Percentiles rank a stretch among this genome's conserved stretches.
Conservation (phyloP, 208 protist genomes). For the Wallacemonas collosoma region DNA sequence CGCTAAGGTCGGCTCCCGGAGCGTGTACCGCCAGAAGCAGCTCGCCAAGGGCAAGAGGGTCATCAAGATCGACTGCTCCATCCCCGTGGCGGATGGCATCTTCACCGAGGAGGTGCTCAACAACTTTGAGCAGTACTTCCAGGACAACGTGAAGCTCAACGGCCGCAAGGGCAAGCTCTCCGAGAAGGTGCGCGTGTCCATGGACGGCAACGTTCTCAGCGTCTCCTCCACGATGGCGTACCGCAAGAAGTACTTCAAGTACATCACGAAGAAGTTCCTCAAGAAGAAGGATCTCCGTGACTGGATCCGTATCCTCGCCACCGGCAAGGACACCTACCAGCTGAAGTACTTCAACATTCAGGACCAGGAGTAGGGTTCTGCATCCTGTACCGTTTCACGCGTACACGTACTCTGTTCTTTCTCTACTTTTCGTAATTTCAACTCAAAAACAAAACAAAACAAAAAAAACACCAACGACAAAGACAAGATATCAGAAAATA, state of each 20-base stretch:
- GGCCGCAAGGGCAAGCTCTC: slow-evolving; percentile 97
- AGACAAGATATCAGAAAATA: neutral
- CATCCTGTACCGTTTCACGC: slow-evolving; percentile 79
- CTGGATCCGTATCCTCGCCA: slow-evolving; percentile 33
- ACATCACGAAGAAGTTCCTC: slow-evolving; percentile 99
- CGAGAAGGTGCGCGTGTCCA: slow-evolving; percentile 89
- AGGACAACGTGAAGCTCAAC: slow-evolving; percentile 98
- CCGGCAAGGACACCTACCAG: slow-evolving; percentile 95
- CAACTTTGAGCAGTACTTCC: slow-evolving; percentile 96
- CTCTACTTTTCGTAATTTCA: neutral
- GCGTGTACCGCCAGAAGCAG: slow-evolving; percentile 80
- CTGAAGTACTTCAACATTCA: slow-evolving; percentile 98
- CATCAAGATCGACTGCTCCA: slow-evolving; percentile 85
- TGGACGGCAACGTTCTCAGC: slow-evolving; percentile 92
- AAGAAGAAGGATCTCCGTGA: slow-evolving; percentile 97
- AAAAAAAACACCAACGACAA: neutral
- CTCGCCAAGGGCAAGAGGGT: slow-evolving; percentile 90
- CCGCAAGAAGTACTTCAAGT: slow-evolving; percentile 99
- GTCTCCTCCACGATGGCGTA: slow-evolving; percentile 93
- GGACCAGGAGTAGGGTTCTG: slow-evolving; percentile 68
- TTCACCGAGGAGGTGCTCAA: slow-evolving; percentile 86
- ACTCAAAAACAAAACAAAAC: slow-evolving; percentile 5
- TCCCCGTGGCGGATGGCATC: slow-evolving; percentile 65
- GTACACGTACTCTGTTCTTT: slow-evolving; percentile 13
- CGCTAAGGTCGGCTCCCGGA: slow-evolving; percentile 89